phyloP scores from a whole-genome alignment of 495 filamentous ascomycete genomes.

The Xylaria nigripes region DNA sequence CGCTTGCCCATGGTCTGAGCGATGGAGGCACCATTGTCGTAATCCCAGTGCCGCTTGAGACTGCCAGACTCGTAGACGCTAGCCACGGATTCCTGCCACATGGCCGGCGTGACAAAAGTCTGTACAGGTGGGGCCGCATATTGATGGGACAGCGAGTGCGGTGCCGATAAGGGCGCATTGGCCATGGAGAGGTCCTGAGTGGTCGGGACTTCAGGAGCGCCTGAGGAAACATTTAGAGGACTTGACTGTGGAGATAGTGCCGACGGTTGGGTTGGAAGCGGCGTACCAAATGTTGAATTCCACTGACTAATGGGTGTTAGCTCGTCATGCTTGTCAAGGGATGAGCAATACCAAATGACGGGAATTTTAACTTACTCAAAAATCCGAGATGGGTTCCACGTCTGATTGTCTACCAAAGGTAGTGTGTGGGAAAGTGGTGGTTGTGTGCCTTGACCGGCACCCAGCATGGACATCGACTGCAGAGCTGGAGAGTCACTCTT shows the following conservation, averaged over 20 bases:
- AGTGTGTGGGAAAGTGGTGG: conserved; percentile 40
- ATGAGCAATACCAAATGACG: background rate
- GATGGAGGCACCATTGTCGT: conserved; percentile 28
- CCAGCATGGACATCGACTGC: conserved; percentile 71
- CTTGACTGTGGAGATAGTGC: conserved; percentile 32
- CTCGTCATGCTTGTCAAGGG: conserved; percentile 16
- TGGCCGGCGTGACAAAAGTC: conserved; percentile 78
- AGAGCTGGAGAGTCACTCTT: conserved; percentile 75
- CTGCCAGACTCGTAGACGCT: conserved; percentile 69
- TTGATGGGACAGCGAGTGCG: conserved; percentile 42
- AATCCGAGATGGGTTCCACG: conserved; percentile 88
- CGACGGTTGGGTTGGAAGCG: conserved; percentile 36
- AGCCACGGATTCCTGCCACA: conserved; percentile 95
- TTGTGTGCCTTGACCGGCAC: conserved; percentile 43
- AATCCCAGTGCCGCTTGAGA: conserved; percentile 69
- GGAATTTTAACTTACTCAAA: conserved; percentile 66
- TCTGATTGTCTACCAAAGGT: conserved; percentile 57
- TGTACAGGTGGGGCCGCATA: conserved; percentile 46
- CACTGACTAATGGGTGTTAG: conserved; percentile 56
- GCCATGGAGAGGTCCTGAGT: conserved; percentile 44
- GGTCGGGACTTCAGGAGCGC: conserved; percentile 43
- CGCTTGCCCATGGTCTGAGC: conserved; percentile 21
- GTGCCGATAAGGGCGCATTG: conserved; percentile 44
- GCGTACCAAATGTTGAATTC: conserved; percentile 82
- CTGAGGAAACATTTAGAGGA: conserved; percentile 38